These are phyloP conservation scores for Astragalus membranaceus DNA, from an alignment of 306 rosid genomes.

Conservation along the genomic window DNA sequence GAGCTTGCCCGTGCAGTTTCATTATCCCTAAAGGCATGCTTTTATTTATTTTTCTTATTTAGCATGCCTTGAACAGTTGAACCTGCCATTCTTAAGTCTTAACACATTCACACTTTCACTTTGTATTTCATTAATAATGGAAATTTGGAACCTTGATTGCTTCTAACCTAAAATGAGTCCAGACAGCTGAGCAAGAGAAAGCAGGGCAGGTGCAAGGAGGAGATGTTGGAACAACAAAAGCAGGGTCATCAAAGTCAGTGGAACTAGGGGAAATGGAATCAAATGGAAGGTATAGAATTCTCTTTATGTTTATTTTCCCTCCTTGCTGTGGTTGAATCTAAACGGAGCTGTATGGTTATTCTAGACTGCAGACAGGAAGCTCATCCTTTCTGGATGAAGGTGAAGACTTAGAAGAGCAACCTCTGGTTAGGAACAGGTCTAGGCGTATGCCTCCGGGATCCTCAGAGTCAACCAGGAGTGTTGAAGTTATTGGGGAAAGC, in stretches of 20 bases:
- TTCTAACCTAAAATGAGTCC: slow-evolving; percentile 35
- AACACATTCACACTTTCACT: neutral
- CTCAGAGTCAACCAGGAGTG: slow-evolving; percentile 41
- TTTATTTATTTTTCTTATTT: neutral
- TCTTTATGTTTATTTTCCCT: slow-evolving; percentile 5
- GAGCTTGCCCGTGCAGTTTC: slow-evolving; percentile 86
- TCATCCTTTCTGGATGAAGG: slow-evolving; percentile 58
- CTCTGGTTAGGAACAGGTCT: slow-evolving; percentile 69
- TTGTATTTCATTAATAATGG: slow-evolving; percentile 13
- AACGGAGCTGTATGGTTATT: slow-evolving; percentile 27
- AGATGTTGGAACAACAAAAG: slow-evolving; percentile 28
- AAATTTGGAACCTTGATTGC: slow-evolving; percentile 25
- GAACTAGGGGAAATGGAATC: slow-evolving; percentile 41
- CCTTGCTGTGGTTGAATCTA: slow-evolving; percentile 19
- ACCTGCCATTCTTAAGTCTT: neutral
- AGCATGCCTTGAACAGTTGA: neutral
- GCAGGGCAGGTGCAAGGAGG: slow-evolving; percentile 42
- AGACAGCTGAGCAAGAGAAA: slow-evolving; percentile 75
- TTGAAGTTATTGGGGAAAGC: slow-evolving; percentile 35
- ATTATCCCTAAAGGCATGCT: slow-evolving; percentile 64
- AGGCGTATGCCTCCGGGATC: slow-evolving; percentile 38
- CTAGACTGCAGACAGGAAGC: slow-evolving; percentile 72
- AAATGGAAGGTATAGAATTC: slow-evolving; percentile 58
- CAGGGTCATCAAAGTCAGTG: slow-evolving; percentile 42
- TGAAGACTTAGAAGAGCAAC: slow-evolving; percentile 75